Conservation (phyloP, 768 basidiomycete genomes). For the Suillus lakei region DNA sequence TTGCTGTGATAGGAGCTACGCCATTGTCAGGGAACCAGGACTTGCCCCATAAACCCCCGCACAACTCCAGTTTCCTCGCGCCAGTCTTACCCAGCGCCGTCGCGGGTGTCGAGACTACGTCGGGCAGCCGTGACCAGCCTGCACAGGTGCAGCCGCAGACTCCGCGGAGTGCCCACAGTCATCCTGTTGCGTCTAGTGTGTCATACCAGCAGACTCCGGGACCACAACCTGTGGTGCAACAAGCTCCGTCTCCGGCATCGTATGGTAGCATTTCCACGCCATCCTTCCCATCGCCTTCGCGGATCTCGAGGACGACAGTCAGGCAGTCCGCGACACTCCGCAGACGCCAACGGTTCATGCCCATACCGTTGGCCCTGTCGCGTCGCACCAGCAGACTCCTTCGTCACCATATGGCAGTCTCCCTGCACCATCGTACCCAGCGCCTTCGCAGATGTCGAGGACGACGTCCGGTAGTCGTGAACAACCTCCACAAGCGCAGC, state of each 20-base stretch:
- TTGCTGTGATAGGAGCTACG: conserved; percentile 36
- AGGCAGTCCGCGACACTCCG: conserved; percentile 25
- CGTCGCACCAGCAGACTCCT: conserved; percentile 20
- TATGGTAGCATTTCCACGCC: conserved; percentile 25
- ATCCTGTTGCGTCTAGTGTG: conserved; percentile 13
- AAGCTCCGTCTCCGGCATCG: neutral
- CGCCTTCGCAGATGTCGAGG: conserved; percentile 20
- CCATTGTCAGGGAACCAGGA: conserved; percentile 24
- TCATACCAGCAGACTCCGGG: conserved; percentile 18
- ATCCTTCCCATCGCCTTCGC: conserved; percentile 29
- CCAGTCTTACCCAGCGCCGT: conserved; percentile 34
- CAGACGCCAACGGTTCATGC: conserved; percentile 12
- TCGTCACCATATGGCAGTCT: neutral
- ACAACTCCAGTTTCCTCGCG: conserved; percentile 29
- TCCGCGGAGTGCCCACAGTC: neutral
- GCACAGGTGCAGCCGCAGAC: conserved; percentile 17
- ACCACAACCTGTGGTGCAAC: neutral
- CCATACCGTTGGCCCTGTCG: conserved; percentile 12
- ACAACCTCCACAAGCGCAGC: conserved; percentile 21
- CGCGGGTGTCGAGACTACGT: conserved; percentile 26
- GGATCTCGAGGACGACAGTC: conserved; percentile 27
- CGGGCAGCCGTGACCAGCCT: conserved; percentile 28
- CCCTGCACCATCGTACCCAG: neutral
- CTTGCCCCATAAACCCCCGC: conserved; percentile 24
- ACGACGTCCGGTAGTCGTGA: conserved; percentile 29